phyloP scores from a whole-genome alignment of 164 flowering plant species.

The Umbellularia californica region DNA sequence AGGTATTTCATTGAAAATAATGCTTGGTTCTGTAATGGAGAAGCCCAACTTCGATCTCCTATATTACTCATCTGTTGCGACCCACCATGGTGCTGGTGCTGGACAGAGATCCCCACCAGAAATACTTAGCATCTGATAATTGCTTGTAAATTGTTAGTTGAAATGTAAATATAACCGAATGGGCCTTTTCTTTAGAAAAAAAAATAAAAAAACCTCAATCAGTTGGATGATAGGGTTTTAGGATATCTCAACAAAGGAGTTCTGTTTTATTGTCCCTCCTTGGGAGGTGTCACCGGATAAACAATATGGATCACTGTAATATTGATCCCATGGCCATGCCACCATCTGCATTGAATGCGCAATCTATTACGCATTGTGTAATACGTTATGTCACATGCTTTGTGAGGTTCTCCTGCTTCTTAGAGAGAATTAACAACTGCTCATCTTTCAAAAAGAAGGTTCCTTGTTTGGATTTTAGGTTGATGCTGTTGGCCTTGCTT shows the following conservation, averaged over 20 bases:
- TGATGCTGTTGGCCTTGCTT: background rate
- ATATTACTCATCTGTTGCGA: background rate
- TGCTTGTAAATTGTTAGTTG: background rate
- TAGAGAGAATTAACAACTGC: background rate
- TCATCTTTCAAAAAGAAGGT: no score
- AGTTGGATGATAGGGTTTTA: background rate
- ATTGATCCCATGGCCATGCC: background rate
- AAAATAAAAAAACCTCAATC: no score
- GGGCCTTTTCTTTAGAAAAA: background rate
- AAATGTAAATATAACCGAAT: background rate
- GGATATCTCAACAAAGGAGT: background rate
- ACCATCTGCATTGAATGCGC: background rate
- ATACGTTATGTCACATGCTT: background rate
- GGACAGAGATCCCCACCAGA: background rate
- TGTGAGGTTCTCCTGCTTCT: background rate
- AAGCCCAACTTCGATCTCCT: background rate
- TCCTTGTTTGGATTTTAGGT: background rate
- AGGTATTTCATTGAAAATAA: constrained; percentile 39
- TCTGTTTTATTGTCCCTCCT: no score
- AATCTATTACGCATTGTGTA: background rate
- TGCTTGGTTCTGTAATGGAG: background rate
- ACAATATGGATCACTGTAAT: background rate
- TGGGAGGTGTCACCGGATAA: background rate
- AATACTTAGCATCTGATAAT: background rate
- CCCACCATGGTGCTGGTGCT: background rate